phyloP scores from a whole-genome alignment of 306 rosid species.

The Adenanthera pavonina region DNA sequence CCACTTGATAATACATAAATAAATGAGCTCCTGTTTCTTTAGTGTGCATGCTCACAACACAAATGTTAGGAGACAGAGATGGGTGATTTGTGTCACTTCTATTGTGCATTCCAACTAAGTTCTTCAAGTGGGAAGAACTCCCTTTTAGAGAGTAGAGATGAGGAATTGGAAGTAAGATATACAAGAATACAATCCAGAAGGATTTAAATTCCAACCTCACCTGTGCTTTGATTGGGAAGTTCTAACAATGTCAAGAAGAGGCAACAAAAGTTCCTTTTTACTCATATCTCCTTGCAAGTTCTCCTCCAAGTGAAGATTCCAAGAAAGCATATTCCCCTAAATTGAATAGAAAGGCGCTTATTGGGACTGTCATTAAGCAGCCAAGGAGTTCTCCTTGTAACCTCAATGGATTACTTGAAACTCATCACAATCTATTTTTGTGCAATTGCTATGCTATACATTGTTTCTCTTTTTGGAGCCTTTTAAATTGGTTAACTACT shows the following conservation, averaged over 20 bases:
- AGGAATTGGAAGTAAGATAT: not conserved
- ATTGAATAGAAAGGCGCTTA: not conserved
- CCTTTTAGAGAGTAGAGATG: not conserved
- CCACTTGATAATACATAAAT: not conserved
- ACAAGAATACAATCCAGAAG: not conserved
- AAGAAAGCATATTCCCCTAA: not conserved
- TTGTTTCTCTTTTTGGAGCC: not conserved
- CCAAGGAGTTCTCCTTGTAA: not conserved
- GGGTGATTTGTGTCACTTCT: not conserved
- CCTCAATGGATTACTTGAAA: not conserved
- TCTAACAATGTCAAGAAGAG: not conserved
- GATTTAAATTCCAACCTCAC: not conserved
- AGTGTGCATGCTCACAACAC: not conserved
- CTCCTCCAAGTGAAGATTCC: not conserved
- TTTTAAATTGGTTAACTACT: not conserved
- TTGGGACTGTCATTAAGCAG: not conserved
- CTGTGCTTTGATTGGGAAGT: not conserved
- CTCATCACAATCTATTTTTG: not conserved
- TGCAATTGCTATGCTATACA: not conserved
- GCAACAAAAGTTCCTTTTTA: not conserved
- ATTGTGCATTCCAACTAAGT: not conserved
- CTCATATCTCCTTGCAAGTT: not conserved
- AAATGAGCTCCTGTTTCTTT: not conserved
- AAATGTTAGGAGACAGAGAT: not conserved
- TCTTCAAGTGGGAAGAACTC: not conserved